Base-by-base conservation (phyloP, 495 filamentous ascomycete genomes). In the Aspergillus campestris region DNA sequence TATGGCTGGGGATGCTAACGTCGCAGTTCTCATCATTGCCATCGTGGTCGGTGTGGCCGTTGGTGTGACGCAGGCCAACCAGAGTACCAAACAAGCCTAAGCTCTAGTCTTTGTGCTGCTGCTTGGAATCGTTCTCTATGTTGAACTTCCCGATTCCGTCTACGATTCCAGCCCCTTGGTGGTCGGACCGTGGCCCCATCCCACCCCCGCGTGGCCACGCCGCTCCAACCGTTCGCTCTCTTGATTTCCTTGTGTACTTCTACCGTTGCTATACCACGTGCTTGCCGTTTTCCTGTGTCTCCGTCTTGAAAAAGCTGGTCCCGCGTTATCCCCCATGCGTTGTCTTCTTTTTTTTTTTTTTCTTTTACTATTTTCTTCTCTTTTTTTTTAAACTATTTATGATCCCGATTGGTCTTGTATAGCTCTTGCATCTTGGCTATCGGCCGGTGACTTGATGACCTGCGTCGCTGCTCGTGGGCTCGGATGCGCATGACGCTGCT, bases 11-110 rank as follows among this genome's bases (percentile, higher is more conserved):
- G 13, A 27, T 30, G 15, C 10, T 8, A 12, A 39, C 33, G 50
- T 53, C 44, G 43, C 40, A 71, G 67, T 77, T 50, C 55, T 77
- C 36, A 71, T 77, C 56, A 74, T 79, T 42, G 66, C 56, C 32
- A 70, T 74, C 45, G 52, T 74, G 28, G 67, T 78, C 31, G 70
- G 61, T 58, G 64, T 77, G 36, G 72, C 66, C 12, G 73, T 75
- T 34, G 70, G 58, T 62, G 68, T 75, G 40, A 69, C 61, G 42
- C 42, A 70, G 49, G 53, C 52, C 52, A 61, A 62, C 53, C 61
- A 61, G 51, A 50, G 27, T 7, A 14, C 14, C 7, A 53, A 47
- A 34, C 41, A 40, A 49, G 3, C n/a, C n/a, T 29, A 5, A 13
- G 27, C 24, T 41, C 30, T 24, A 2, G 18, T 24, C 18, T 39